Percentiles rank a stretch among this genome's conserved stretches.
These are phyloP conservation scores for Solanum chacoense DNA, from an alignment of 305 asterid species.

Conservation along the genomic window DNA sequence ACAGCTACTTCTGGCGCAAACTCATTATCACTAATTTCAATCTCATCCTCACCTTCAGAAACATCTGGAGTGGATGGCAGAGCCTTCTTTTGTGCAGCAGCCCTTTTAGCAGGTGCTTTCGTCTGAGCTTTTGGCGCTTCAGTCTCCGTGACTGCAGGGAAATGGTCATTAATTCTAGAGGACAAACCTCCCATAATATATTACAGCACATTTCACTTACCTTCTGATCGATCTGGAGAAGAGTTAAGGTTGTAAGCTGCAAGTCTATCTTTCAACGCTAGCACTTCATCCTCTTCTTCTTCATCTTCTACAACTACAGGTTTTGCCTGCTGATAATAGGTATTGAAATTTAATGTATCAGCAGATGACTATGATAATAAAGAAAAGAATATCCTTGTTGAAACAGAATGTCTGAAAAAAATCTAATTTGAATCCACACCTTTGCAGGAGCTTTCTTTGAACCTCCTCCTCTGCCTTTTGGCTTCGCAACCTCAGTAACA, in stretches of 20 bases:
- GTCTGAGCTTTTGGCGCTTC: constrained; percentile 27
- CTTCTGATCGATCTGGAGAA: constrained; percentile 67
- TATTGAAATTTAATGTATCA: neutral
- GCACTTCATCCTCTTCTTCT: constrained; percentile 36
- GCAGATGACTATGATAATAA: neutral
- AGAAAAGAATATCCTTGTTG: neutral
- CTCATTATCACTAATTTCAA: constrained; percentile 29
- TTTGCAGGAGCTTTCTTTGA: constrained; percentile 78
- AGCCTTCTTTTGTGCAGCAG: constrained; percentile 41
- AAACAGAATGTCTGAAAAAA: neutral
- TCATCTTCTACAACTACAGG: constrained; percentile 22
- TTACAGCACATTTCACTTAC: constrained; percentile 16
- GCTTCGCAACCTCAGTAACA: constrained; percentile 41
- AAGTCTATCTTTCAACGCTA: constrained; percentile 58
- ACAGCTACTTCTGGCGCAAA: constrained; percentile 18
- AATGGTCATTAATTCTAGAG: neutral
- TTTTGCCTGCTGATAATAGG: constrained; percentile 28
- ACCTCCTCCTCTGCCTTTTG: constrained; percentile 47
- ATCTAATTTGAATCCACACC: constrained; percentile 27
- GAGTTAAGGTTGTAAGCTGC: constrained; percentile 80
- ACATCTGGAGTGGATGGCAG: constrained; percentile 27
- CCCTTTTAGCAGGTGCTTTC: constrained; percentile 44
- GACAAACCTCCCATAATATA: neutral
- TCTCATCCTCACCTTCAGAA: constrained; percentile 31
- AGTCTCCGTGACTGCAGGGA: constrained; percentile 35